Conservation (phyloP, 495 filamentous ascomycete species). For the Penicillium canescens region DNA sequence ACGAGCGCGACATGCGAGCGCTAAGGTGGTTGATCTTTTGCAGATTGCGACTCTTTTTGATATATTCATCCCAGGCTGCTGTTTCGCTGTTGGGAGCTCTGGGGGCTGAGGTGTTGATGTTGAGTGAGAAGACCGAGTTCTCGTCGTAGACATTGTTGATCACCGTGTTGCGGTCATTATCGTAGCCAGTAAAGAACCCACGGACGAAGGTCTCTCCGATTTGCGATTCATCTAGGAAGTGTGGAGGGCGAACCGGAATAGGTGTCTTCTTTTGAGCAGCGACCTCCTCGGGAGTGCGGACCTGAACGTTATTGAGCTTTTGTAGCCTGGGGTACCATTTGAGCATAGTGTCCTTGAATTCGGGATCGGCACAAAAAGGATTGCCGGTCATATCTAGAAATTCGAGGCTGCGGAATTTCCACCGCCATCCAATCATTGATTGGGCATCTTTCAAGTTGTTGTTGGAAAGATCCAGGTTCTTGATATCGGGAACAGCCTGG, state of each 20-base stretch:
- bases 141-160: slow-evolving; percentile 72
- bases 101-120: slow-evolving; percentile 65
- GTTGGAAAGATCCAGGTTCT: slow-evolving; percentile 80
- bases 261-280: slow-evolving; percentile 56
- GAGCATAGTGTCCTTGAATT: slow-evolving; percentile 68
- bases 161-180: slow-evolving; percentile 65
- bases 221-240: slow-evolving; percentile 73
- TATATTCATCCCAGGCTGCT: slow-evolving; percentile 68
- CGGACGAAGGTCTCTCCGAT: slow-evolving; percentile 75
- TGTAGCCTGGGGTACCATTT: slow-evolving; percentile 79
- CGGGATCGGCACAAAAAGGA: slow-evolving; percentile 63
- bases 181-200: slow-evolving; percentile 73
- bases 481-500: slow-evolving; percentile 73
- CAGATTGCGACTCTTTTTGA: slow-evolving; percentile 81
- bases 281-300: slow-evolving; percentile 69
- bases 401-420: slow-evolving; percentile 73
- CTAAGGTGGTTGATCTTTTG: slow-evolving; percentile 61
- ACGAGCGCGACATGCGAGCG: slow-evolving; percentile 63
- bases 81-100: slow-evolving; percentile 45
- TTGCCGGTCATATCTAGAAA: slow-evolving; percentile 77
- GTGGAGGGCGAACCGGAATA: slow-evolving; percentile 66
- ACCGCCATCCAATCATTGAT: slow-evolving; percentile 65
- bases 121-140: slow-evolving; percentile 75
- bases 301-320: slow-evolving; percentile 67
- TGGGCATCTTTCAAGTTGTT: slow-evolving; percentile 69